These are phyloP conservation scores for Scenedesmus sp. DNA, from an alignment of 163 green algal species.

Conservation along the genomic window DNA sequence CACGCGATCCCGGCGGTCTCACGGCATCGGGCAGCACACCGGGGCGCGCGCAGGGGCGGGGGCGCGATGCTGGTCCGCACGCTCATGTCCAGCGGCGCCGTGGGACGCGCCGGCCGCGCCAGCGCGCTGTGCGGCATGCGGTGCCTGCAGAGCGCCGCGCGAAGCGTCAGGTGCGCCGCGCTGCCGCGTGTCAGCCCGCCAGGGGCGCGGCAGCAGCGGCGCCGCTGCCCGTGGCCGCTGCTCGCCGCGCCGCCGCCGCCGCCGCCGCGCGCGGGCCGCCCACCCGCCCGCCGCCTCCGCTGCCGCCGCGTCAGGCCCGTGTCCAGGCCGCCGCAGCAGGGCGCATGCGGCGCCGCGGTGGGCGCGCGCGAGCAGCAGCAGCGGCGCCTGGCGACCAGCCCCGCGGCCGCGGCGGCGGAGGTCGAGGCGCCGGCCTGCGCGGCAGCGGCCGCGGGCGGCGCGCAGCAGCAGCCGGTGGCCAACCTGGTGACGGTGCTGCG, in stretches of 20 bases:
- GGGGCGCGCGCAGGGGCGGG: no score
- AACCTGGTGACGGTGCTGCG: constrained; percentile 79
- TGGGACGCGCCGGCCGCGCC: constrained; percentile 9
- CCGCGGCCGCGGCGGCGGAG: constrained; percentile 7
- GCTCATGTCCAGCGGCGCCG: constrained; percentile 14
- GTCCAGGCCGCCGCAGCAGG: neutral
- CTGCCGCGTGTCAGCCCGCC: no score
- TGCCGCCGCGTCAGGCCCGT: constrained; percentile 2
- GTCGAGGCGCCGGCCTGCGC: neutral
- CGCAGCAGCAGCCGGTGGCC: constrained; percentile 1
- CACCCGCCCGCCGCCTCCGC: no score
- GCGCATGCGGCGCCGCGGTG: no score
- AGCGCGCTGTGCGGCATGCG: neutral
- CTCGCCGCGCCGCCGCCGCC: no score
- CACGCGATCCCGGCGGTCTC: no score
- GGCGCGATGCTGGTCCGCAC: constrained; percentile 24
- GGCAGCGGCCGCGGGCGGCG: constrained; percentile 22
- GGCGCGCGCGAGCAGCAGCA: constrained; percentile 11
- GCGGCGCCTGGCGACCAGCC: neutral
- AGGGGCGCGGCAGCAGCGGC: no score
- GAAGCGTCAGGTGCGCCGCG: neutral
- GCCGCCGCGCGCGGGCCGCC: no score
- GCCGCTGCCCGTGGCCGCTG: no score
- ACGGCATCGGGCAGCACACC: no score
- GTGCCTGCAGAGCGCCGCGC: neutral